A percentile compares a stretch with the other conserved stretches of the same genome.
phyloP scores from a whole-genome alignment of 2,329 filamentous ascomycete genomes.

The Endoconidiophora polonica region DNA sequence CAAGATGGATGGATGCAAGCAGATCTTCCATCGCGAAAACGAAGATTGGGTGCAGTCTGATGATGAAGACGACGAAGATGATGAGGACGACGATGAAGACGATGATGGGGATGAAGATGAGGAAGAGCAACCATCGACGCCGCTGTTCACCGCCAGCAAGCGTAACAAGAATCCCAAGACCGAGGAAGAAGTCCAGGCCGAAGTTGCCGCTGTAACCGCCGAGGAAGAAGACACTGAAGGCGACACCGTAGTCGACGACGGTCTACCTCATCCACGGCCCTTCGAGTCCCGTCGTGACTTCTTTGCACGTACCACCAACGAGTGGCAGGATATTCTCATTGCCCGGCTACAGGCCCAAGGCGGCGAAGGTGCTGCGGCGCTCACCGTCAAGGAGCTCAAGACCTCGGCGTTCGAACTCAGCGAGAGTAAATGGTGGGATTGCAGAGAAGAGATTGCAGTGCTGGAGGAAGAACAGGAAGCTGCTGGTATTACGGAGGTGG shows the following conservation, averaged over 20 bases:
- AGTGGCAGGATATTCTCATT: conserved; percentile 82
- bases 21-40: conserved; percentile 72
- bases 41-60: conserved; percentile 61
- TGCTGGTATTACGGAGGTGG: conserved; percentile 85
- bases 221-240: conserved; percentile 31
- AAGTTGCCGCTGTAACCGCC: conserved; percentile 18
- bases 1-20: conserved; percentile 84
- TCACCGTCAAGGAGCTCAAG: conserved; percentile 79
- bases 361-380: conserved; percentile 42
- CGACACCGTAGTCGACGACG: conserved; percentile 46
- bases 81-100: conserved; percentile 36
- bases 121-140: conserved; percentile 30
- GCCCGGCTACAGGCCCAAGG: conserved; percentile 54
- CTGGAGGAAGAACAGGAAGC: conserved; percentile 94
- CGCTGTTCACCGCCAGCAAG: conserved; percentile 34
- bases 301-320: conserved; percentile 69
- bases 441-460: conserved; percentile 76
- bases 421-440: conserved; percentile 98
- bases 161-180: conserved; percentile 36
- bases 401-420: conserved; percentile 78
- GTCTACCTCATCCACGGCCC: conserved; percentile 59
- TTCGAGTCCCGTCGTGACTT: conserved; percentile 89
- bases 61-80: conserved; percentile 43
- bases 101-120: conserved; percentile 34
- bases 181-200: conserved; percentile 25